Percentiles rank a stretch among this genome's conserved stretches.
These are phyloP conservation scores for thale cress (Arabidopsis thaliana) DNA, from an alignment of 345 rosid genomes.

Conservation along the genomic window DNA sequence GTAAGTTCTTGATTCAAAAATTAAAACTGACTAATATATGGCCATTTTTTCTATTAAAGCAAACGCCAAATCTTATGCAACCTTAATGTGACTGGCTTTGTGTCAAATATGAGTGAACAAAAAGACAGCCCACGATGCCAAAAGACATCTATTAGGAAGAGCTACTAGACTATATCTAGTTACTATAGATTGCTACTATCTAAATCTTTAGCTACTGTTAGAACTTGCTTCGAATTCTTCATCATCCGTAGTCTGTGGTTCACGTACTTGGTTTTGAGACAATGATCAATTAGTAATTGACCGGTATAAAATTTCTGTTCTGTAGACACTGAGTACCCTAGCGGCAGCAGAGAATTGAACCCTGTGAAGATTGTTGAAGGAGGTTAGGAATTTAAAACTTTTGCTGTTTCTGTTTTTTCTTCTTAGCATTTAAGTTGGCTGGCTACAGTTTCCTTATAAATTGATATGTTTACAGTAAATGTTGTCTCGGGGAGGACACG, in stretches of 20 bases:
- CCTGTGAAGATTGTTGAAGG: conserved; percentile 71
- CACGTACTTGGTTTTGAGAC: conserved; percentile 26
- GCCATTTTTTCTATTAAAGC: too few relatives aligned
- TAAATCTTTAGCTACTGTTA: conserved; percentile 15
- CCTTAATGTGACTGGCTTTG: too few relatives aligned
- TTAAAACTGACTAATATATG: too few relatives aligned
- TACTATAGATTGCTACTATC: neutral
- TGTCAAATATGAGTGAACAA: too few relatives aligned
- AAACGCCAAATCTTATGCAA: too few relatives aligned
- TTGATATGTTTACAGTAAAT: conserved; percentile 71
- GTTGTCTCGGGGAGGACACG: conserved; percentile 92
- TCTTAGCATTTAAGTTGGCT: conserved; percentile 9
- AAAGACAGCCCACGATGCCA: too few relatives aligned
- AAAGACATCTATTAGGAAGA: too few relatives aligned
- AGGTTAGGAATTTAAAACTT: conserved; percentile 57
- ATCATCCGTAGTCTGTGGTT: conserved; percentile 9
- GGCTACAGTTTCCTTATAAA: conserved; percentile 15
- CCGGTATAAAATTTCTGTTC: conserved; percentile 19
- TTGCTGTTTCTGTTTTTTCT: conserved; percentile 6
- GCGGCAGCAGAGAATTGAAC: conserved; percentile 43
- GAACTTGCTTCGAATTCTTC: conserved; percentile 12
- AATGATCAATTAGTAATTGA: conserved; percentile 11
- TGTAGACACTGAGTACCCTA: conserved; percentile 54
- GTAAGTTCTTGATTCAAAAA: conserved; percentile 48
- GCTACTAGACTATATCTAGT: too few relatives aligned